phyloP scores from a whole-genome alignment of 2,329 filamentous ascomycete genomes.

The Pseudogymnoascus verrucosus region DNA sequence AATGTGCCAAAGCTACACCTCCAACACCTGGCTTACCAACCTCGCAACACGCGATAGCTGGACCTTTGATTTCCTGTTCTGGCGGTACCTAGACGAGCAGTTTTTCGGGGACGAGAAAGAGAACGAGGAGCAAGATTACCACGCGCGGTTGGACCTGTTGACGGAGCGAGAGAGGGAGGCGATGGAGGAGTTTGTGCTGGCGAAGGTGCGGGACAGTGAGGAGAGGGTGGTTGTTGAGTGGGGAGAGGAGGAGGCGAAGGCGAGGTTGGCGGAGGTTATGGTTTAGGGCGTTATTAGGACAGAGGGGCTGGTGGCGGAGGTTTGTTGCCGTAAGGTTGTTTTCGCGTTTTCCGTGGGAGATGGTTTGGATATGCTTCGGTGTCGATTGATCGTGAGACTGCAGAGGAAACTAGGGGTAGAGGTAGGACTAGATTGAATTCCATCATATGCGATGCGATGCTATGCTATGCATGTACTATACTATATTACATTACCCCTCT shows the following conservation, averaged over 20 bases:
- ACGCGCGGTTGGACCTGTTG: constrained; percentile 18
- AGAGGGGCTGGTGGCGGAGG: no score
- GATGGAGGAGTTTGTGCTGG: constrained; percentile 27
- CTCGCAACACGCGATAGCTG: constrained; percentile 27
- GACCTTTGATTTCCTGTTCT: constrained; percentile 32
- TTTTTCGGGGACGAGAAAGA: constrained; percentile 25
- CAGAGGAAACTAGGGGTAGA: background rate
- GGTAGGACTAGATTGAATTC: background rate
- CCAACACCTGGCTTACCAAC: no score
- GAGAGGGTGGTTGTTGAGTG: constrained; percentile 23
- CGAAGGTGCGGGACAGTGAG: constrained; percentile 25
- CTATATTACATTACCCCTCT: background rate
- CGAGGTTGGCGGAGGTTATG: constrained; percentile 16
- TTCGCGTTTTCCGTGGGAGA: no score
- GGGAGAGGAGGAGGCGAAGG: constrained; percentile 18
- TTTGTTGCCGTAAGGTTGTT: no score
- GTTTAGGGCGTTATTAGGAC: no score
- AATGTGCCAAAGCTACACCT: no score
- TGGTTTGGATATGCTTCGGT: no score
- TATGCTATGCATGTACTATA: background rate
- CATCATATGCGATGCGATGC: background rate
- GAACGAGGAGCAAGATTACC: constrained; percentile 10
- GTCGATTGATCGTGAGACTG: no score
- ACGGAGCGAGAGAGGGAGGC: constrained; percentile 18
- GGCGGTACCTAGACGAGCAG: constrained; percentile 30